Conservation (phyloP, 345 rosid species). For the Eucalyptus curtisii region DNA sequence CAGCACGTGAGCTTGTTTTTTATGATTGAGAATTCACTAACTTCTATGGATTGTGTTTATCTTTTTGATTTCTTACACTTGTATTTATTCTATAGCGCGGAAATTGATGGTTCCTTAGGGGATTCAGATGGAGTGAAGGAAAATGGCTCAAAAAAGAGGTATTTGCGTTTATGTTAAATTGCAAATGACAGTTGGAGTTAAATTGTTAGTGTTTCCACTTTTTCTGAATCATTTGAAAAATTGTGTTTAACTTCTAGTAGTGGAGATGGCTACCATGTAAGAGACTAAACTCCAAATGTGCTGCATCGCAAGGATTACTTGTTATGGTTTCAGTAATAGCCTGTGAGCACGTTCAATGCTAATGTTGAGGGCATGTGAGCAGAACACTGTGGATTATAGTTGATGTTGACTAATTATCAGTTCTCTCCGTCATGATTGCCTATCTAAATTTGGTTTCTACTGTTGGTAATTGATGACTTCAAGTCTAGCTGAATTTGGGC, state of each 20-base stretch:
- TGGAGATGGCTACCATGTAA: not conserved
- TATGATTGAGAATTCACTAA: not conserved
- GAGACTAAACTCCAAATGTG: not conserved
- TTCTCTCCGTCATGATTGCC: not conserved
- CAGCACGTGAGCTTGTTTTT: not conserved
- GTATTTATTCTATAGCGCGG: slow-evolving; percentile 13
- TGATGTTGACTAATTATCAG: not conserved
- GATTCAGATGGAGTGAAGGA: slow-evolving; percentile 24
- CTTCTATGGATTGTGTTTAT: not conserved
- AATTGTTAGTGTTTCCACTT: not conserved
- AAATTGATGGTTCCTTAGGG: slow-evolving; percentile 23
- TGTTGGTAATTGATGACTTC: not conserved
- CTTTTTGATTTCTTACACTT: not conserved
- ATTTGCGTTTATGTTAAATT: not conserved
- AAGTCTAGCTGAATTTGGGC: not conserved
- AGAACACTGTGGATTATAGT: not conserved
- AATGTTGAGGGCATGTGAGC: not conserved
- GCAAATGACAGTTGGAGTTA: not conserved
- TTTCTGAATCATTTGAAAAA: not conserved
- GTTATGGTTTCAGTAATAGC: not conserved
- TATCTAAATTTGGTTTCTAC: not conserved
- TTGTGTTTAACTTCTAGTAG: not conserved
- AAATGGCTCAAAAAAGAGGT: slow-evolving; percentile 18
- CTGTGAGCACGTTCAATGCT: not conserved
- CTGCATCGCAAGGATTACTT: not conserved